Base-by-base conservation (phyloP, 768 basidiomycete species). In the Chalciporus piperatus region DNA sequence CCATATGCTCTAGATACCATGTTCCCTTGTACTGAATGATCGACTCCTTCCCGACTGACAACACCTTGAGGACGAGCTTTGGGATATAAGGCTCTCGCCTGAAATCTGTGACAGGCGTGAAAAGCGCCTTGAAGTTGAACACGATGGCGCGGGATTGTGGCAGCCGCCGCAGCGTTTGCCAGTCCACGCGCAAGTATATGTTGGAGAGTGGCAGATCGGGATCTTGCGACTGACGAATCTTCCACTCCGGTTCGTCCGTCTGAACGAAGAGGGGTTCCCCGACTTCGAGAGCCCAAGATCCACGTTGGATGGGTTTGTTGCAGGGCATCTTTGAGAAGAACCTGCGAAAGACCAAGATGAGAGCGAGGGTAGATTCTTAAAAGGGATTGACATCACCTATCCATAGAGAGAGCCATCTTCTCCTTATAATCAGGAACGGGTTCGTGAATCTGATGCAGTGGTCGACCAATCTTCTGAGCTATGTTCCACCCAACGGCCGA, bases 41-140 rank as follows among this genome's bases (percentile, higher is more conserved):
- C 2, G 67, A 55, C 30, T 56, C 56, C 40, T 76, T 72, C 9
- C 74, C 70, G 41, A 77, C 76, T 6, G 64, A 58, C 16, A 79
- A 48, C 33, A 81, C 57, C 47, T 72, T 79, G 23, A 75, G 69
- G 17, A 81, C 49, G 39, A 80, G 61, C 49, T 65, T 71, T 2
- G 79, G 79, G 50, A 81, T 73, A 44, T 75, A 78, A 6, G 75
- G 74, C 53, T 81, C 80, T 7, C 67, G 57, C 40, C 71, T 60
- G 45, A 81, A 74, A 22, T 72, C 59, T 11, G 67, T 70, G 19
- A 76, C 54, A 0, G 79, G 78, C 2, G 78, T 81, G 61, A 81
- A 82, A 22, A 82, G 62, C 10, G 77, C 72, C 54, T 78, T 81
- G 62, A 74, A 80, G 57, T 79, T 80, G 67, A 81, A 81, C 8